Evolutionary conservation across 2,329 filamentous ascomycete species (phyloP).

Genomic region (Trichoderma sp.): DNA sequence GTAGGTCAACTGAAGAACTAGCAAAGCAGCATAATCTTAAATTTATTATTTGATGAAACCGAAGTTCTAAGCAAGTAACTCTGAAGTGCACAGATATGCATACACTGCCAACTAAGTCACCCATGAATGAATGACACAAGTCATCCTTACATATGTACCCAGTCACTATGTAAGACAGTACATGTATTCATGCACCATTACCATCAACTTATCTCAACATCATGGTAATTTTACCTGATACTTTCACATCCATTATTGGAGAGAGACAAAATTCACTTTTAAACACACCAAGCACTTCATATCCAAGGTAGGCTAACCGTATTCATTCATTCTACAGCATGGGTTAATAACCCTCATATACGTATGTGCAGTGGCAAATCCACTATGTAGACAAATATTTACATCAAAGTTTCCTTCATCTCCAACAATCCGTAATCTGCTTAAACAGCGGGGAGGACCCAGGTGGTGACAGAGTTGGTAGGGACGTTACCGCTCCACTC

Average conservation of each 20-base stretch:
- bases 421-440: background rate
- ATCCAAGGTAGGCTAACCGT: background rate
- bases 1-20: background rate
- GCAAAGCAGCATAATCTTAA: background rate
- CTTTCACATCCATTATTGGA: background rate
- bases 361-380: background rate
- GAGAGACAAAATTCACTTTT: background rate
- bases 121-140: background rate
- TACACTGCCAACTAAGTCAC: background rate
- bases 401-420: background rate
- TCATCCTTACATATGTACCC: background rate
- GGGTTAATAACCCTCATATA: background rate
- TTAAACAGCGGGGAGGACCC: constrained; percentile 22
- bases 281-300: background rate
- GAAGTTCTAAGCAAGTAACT: background rate
- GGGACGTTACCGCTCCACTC: constrained; percentile 24
- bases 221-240: background rate
- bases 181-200: background rate
- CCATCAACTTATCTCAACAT: background rate
- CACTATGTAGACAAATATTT: constrained; percentile 1
- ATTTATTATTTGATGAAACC: background rate
- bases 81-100: background rate
- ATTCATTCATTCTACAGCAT: background rate
- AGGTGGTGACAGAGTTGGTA: constrained; percentile 22
- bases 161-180: background rate